phyloP scores from a whole-genome alignment of 805 yeast species.

The Jamesozyma gamospora region DNA sequence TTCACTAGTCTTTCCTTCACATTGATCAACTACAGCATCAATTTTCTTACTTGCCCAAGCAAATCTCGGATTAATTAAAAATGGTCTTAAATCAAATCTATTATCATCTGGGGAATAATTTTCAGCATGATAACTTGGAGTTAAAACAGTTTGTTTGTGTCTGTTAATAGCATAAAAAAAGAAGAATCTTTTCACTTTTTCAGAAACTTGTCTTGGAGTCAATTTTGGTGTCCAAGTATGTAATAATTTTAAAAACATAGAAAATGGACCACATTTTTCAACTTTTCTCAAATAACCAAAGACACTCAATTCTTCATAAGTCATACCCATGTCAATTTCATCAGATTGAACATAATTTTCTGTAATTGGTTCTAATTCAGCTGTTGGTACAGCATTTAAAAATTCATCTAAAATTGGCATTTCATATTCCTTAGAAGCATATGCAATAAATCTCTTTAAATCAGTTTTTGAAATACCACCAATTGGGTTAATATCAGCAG shows the following conservation, averaged over 20 bases:
- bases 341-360: conserved; percentile 88
- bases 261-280: conserved; percentile 91
- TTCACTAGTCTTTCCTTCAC: conserved; percentile 30
- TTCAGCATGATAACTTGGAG: conserved; percentile 97
- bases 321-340: conserved; percentile 97
- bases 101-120: conserved; percentile 97
- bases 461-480: conserved; percentile 98
- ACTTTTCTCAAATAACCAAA: conserved; percentile 89
- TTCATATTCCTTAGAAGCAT: conserved; percentile 59
- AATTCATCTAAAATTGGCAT: conserved; percentile 72
- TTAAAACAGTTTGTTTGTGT: conserved; percentile 94
- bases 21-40: conserved; percentile 61
- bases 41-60: conserved; percentile 85
- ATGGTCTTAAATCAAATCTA: conserved; percentile 93
- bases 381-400: conserved; percentile 90
- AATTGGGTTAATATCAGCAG: conserved; percentile 95
- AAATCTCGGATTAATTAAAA: conserved; percentile 80
- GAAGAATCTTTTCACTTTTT: conserved; percentile 85
- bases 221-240: conserved; percentile 88
- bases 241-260: conserved; percentile 81
- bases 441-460: conserved; percentile 71
- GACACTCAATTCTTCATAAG: conserved; percentile 83
- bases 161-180: conserved; percentile 91
- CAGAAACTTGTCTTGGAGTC: conserved; percentile 78
- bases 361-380: conserved; percentile 95